Evolutionary conservation across 73 alveolate genomes (phyloP), one percentile per base, ranked within the genome.

Genomic region (Durusdinium trenchii): DNA sequence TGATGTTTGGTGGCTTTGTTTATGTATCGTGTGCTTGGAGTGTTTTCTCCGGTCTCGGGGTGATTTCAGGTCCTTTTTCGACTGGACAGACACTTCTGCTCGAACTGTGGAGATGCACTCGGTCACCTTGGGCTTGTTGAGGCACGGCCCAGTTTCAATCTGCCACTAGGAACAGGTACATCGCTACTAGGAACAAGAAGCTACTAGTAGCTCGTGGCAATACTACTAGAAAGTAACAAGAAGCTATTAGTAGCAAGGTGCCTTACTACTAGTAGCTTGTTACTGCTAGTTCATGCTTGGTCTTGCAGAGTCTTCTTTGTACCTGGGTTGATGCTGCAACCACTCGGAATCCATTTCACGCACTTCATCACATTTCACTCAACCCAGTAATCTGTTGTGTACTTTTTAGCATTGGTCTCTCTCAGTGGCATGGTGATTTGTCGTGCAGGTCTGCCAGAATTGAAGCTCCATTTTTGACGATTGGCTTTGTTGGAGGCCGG

Each of bases 101-200:
- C 98, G 98, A 46, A 91, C 78, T 10, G 98, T 91, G 90, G 98
- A 91, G 98, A 91, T 91, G 98, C 98, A 91, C 89, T 91, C 98
- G 90, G 90, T 91, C 78, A 91, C 98, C 76, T 78, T 91, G 43
- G 98, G 98, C 45, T n/a, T 91, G 5, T 46, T 91, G 78, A 91
- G 98, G 98, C 89, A 57, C 12, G 40, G 0, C 67, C n/a, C n/a
- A n/a, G n/a, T n/a, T n/a, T n/a, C n/a, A n/a, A n/a, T n/a, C n/a
- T n/a, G n/a, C n/a, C n/a, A n/a, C n/a, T n/a, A n/a, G n/a, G n/a
- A n/a, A n/a, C n/a, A n/a, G n/a, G n/a, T n/a, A n/a, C n/a, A n/a
- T n/a, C n/a, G n/a, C n/a, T n/a, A n/a, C n/a, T n/a, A n/a, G n/a
- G n/a, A n/a, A n/a, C n/a, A n/a, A n/a, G n/a, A n/a, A n/a, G n/a